Evolutionary conservation across 192 early-diverging fungal species (phyloP), one percentile per base, ranked within the genome.

Genomic region (Lunasporangiospora selenospora): DNA sequence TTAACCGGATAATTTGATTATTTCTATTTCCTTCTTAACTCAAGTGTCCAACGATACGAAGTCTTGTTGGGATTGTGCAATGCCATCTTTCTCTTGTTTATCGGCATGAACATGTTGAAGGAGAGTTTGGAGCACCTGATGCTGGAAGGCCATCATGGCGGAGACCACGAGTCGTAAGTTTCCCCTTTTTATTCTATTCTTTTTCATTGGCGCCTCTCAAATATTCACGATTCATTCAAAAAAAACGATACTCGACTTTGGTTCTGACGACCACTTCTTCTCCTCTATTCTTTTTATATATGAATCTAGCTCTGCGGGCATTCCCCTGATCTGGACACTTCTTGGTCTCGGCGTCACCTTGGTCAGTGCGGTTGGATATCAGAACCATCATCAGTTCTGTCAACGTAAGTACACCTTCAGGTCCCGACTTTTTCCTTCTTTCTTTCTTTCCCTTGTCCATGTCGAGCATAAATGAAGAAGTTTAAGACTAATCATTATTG

Each of bases 41-140:
- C 18, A 43, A 86, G 85, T 30, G 75, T 82, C 16, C 79, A 81
- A 40, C 75, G 85, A 26, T 79, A 71, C 39, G 82, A 84, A 51
- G 69, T 86, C 39, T 55, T 86, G 43, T 76, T 84, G 62, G 82
- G 79, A 16, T 43, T 86, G 43, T 78, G 65, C 11, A 81, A 67
- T 19, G 77, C 76, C 7, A 78, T 86, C 42, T 86, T 80, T 27
- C 67, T 86, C 12, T 44, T 86, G 44, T 86, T 86, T 48, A 78
- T 78, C 26, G 81, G 81, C 13, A 84, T 86, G 81, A 77, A 84
- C 52, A 81, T 76, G 47, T 73, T 80, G 6, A 86, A 86, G 47
- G 85, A 86, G 57, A 79, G 80, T 34, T 49, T 86, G 18, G 85
- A 86, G 56, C 85, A 86, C 59, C 60, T 84, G 18, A 67, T 86